phyloP scores from a whole-genome alignment of 306 rosid species.

The Betula pendula region DNA sequence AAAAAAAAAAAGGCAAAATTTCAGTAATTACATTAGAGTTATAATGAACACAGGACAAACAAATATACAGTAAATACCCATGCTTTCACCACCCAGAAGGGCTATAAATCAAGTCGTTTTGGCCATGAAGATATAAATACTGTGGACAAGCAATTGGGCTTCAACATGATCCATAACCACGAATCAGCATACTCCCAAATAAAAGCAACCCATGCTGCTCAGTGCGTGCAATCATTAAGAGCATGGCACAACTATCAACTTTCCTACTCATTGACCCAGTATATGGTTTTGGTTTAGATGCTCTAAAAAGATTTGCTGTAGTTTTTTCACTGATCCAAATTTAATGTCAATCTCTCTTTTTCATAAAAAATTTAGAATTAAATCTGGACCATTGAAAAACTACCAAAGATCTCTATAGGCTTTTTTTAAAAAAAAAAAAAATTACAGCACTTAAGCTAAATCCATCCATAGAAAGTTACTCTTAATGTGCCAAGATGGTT shows the following conservation, averaged over 20 bases:
- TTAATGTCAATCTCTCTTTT: too few relatives aligned
- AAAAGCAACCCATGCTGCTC: background rate
- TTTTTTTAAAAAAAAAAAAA: too few relatives aligned
- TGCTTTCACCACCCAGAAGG: background rate
- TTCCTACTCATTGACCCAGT: background rate
- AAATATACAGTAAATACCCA: background rate
- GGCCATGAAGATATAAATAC: background rate
- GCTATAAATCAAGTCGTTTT: background rate
- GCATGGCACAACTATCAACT: background rate
- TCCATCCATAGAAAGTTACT: background rate
- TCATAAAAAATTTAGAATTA: too few relatives aligned
- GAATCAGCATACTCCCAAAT: too few relatives aligned
- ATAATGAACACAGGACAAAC: background rate
- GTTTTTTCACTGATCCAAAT: too few relatives aligned
- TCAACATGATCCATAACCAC: too few relatives aligned
- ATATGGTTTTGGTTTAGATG: too few relatives aligned
- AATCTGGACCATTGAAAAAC: too few relatives aligned
- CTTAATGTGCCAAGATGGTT: background rate
- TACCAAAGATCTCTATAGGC: too few relatives aligned
- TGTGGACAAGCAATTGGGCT: too few relatives aligned
- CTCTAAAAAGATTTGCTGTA: too few relatives aligned
- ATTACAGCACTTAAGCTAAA: too few relatives aligned
- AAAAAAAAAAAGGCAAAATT: conserved; percentile 2
- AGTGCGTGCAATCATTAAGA: background rate
- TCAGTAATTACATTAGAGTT: background rate